Conservation (phyloP, 2,329 filamentous ascomycete species). For the Sphaerulina populicola region DNA sequence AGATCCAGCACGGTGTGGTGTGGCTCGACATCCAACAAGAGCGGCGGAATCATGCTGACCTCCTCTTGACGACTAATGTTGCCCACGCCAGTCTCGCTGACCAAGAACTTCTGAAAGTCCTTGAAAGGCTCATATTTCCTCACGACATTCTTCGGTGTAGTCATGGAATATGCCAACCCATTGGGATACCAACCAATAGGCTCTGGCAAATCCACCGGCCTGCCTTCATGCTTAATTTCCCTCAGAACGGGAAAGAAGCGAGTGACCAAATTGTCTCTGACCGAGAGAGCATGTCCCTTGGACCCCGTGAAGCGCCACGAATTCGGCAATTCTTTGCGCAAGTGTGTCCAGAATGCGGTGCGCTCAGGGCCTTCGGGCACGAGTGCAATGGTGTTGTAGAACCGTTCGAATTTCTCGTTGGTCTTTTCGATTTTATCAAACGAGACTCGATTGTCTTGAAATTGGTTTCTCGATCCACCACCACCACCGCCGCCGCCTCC, state of each 20-base stretch:
- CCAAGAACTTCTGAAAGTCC: slow-evolving; percentile 93
- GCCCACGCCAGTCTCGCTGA: slow-evolving; percentile 91
- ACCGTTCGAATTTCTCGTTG: slow-evolving; percentile 77
- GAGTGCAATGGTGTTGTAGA: slow-evolving; percentile 71
- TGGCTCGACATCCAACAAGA: slow-evolving; percentile 82
- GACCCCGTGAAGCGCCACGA: slow-evolving; percentile 97
- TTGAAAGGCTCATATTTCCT: slow-evolving; percentile 90
- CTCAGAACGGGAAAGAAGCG: slow-evolving; percentile 87
- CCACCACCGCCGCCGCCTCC: slow-evolving; percentile 22
- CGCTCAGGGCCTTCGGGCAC: slow-evolving; percentile 66
- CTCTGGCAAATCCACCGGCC: slow-evolving; percentile 69
- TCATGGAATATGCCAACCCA: slow-evolving; percentile 94
- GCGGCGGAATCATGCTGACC: slow-evolving; percentile 96
- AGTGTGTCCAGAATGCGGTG: slow-evolving; percentile 70
- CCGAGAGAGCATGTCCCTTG: slow-evolving; percentile 86
- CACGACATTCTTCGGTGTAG: slow-evolving; percentile 90
- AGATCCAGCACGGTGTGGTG: slow-evolving; percentile 92
- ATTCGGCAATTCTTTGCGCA: slow-evolving; percentile 82
- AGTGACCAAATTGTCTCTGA: slow-evolving; percentile 78
- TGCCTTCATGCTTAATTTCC: slow-evolving; percentile 73
- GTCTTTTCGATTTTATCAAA: slow-evolving; percentile 62
- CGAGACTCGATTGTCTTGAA: slow-evolving; percentile 32
- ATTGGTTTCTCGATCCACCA: slow-evolving; percentile 22
- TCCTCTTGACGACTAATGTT: slow-evolving; percentile 97
- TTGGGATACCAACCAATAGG: slow-evolving; percentile 90